phyloP scores from a whole-genome alignment of 2,329 filamentous ascomycete genomes.

The Colletotrichum trifolii region DNA sequence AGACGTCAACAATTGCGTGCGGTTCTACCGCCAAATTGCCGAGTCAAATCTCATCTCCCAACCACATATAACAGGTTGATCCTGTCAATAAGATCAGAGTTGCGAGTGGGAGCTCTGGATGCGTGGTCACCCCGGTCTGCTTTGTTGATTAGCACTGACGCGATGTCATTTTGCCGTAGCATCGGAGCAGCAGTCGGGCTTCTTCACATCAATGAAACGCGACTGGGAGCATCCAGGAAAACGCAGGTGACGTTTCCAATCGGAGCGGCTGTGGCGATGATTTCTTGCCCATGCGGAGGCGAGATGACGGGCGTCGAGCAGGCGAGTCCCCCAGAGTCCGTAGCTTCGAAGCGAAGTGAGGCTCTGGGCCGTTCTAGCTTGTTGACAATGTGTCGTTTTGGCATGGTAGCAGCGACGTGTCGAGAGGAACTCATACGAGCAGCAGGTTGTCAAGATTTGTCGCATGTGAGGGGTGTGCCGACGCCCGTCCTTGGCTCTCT shows the following conservation, averaged over 20 bases:
- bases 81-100: slow-evolving; percentile 17
- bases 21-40: slow-evolving; percentile 2
- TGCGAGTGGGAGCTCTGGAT: slow-evolving; percentile 8
- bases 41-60: slow-evolving; percentile 19
- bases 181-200: slow-evolving; percentile 4
- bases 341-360: slow-evolving; percentile 24
- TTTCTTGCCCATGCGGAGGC: slow-evolving; percentile 10
- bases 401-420: slow-evolving; percentile 29
- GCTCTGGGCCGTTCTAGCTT: slow-evolving; percentile 30
- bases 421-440: slow-evolving; percentile 12
- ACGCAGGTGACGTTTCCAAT: slow-evolving; percentile 23
- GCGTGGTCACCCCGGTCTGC: slow-evolving; percentile 20
- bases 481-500: slow-evolving; percentile 30
- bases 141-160: slow-evolving; percentile 19
- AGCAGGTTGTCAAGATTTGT: slow-evolving; percentile 7
- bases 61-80: slow-evolving; percentile 24
- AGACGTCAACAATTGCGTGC: not conserved
- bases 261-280: slow-evolving; percentile 15
- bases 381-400: slow-evolving; percentile 31
- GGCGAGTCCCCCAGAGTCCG: slow-evolving; percentile 5
- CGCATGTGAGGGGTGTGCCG: slow-evolving; percentile 31
- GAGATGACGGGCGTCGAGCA: slow-evolving; percentile 27
- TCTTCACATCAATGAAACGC: slow-evolving; percentile 5
- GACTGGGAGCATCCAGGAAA: slow-evolving; percentile 21
- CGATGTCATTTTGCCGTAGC: slow-evolving; percentile 8